Percentiles rank a stretch among this genome's conserved stretches.
Conservation (phyloP, 2,329 filamentous ascomycete species). For the Paraphoma sp. region DNA sequence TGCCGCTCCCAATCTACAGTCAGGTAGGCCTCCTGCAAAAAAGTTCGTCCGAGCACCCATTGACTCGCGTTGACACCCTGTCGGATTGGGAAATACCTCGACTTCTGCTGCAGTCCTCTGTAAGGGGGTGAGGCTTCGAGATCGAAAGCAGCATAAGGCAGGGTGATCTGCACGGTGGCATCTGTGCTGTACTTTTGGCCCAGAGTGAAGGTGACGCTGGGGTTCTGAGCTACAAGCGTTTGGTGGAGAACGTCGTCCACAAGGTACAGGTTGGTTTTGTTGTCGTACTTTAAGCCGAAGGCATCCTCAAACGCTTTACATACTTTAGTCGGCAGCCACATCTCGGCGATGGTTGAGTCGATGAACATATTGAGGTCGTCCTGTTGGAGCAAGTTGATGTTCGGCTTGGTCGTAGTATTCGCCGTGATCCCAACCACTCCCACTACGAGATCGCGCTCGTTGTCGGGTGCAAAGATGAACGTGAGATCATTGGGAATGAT, state of each 20-base stretch:
- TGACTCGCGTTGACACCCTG: conserved; percentile 60
- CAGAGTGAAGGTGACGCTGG: conserved; percentile 54
- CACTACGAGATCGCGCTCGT: conserved; percentile 67
- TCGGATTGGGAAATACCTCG: conserved; percentile 71
- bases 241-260: conserved; percentile 65
- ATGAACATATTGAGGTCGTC: conserved; percentile 53
- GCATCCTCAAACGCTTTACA: conserved; percentile 70
- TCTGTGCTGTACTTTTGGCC: conserved; percentile 44
- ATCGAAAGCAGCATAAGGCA: conserved; percentile 60
- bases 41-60: conserved; percentile 70
- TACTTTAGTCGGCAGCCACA: conserved; percentile 58
- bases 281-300: conserved; percentile 71
- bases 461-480: conserved; percentile 64
- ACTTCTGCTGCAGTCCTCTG: conserved; percentile 65
- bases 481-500: conserved; percentile 66
- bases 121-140: conserved; percentile 55
- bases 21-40: conserved; percentile 71
- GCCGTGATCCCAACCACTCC: conserved; percentile 55
- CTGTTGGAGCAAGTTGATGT: conserved; percentile 45
- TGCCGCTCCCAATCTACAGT: conserved; percentile 57
- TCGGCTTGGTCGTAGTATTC: conserved; percentile 33
- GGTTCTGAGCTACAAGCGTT: conserved; percentile 52
- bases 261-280: conserved; percentile 68
- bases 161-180: conserved; percentile 51
- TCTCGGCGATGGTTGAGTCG: conserved; percentile 57